A percentile compares a stretch with the other conserved stretches of the same genome.
phyloP scores from a whole-genome alignment of 805 yeast species.

The Yamadazyma sp. region DNA sequence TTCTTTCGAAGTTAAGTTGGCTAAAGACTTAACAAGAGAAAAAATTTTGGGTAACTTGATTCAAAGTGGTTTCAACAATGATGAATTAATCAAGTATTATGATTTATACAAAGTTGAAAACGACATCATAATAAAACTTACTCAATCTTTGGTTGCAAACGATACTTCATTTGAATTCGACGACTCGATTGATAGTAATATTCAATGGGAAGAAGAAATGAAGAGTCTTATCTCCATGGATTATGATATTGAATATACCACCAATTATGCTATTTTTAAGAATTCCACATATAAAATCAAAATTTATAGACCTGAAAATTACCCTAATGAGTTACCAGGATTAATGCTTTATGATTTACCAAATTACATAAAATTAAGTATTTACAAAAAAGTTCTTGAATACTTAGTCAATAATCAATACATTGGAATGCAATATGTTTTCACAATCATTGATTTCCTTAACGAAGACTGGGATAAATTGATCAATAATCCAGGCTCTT shows the following conservation, averaged over 20 bases:
- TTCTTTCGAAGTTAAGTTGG: slow-evolving; percentile 53
- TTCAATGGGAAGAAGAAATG: slow-evolving; percentile 11
- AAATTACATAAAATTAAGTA: slow-evolving; percentile 63
- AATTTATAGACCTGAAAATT: slow-evolving; percentile 30
- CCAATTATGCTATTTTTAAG: too few relatives aligned
- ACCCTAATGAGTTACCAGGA: slow-evolving; percentile 73
- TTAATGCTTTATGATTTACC: slow-evolving; percentile 57
- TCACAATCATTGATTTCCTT: slow-evolving; percentile 72
- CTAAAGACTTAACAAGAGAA: slow-evolving; percentile 54
- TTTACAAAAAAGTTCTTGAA: slow-evolving; percentile 44
- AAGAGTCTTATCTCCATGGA: slow-evolving; percentile 10
- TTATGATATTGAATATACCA: slow-evolving; percentile 7
- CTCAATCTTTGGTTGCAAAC: slow-evolving; percentile 2
- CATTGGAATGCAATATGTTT: slow-evolving; percentile 70
- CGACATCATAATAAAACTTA: slow-evolving; percentile 13
- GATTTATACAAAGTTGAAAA: slow-evolving; percentile 44
- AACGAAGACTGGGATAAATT: slow-evolving; percentile 57
- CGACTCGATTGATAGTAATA: background rate
- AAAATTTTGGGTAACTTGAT: slow-evolving; percentile 54
- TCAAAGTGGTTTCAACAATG: slow-evolving; percentile 69
- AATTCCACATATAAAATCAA: slow-evolving; percentile 2
- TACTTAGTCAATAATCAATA: slow-evolving; percentile 42
- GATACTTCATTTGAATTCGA: background rate
- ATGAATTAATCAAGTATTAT: slow-evolving; percentile 54
- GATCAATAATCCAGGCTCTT: slow-evolving; percentile 66